Evolutionary conservation across 257 asterid genomes (phyloP).

Genomic region (Solanum sparsipilum): DNA sequence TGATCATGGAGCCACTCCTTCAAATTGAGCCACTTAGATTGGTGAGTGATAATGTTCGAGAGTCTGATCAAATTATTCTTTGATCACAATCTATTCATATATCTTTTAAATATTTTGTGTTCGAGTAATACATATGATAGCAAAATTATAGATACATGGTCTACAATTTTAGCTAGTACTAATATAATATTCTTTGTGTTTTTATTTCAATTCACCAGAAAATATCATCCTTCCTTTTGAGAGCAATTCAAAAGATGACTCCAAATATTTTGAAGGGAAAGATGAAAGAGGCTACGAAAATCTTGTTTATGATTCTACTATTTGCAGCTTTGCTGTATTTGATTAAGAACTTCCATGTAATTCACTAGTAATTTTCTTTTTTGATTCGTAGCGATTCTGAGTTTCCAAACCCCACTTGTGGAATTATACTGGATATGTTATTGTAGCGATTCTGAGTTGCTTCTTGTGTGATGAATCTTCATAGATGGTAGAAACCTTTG

Average conservation of each 20-base stretch:
- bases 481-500: neutral
- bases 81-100: fast-evolving
- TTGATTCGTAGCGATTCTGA: neutral
- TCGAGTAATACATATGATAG: neutral
- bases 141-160: neutral
- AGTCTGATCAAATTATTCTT: fast-evolving
- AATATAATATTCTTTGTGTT: neutral
- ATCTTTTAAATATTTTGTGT: fast-evolving
- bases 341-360: neutral
- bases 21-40: slow-evolving; percentile 43
- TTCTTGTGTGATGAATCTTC: neutral
- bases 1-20: slow-evolving; percentile 58
- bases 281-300: slow-evolving; percentile 1
- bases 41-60: slow-evolving; percentile 23
- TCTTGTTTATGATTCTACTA: slow-evolving; percentile 14
- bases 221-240: slow-evolving; percentile 18
- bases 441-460: neutral
- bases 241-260: slow-evolving; percentile 22
- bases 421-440: neutral
- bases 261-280: slow-evolving; percentile 11
- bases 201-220: slow-evolving; percentile 20
- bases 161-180: neutral
- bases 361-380: neutral
- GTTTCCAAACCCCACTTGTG: neutral
- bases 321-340: slow-evolving; percentile 12